Evolutionary conservation across 1,139 yeast genomes (phyloP), one percentile per base, ranked within the genome.

Genomic region (Zygoascus meyerae): DNA sequence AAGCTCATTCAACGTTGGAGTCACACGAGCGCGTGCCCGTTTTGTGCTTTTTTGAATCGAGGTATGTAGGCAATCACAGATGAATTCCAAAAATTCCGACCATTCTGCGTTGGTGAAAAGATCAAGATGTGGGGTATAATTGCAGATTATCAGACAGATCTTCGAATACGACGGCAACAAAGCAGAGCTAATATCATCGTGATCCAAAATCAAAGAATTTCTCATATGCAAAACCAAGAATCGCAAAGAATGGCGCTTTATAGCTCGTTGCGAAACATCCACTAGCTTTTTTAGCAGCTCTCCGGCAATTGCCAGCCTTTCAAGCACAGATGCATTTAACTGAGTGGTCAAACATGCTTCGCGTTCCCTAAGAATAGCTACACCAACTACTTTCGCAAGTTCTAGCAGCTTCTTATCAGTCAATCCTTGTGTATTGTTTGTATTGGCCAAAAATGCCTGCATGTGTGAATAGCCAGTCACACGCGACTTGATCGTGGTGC

Each of bases 61-160:
- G n/a, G 15, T 14, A 17, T 40, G 36, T 7, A 40, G 28, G 11
- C 21, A 16, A 6, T 21, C 37, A 17, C 18, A 32, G 8, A 40
- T 28, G 32, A 40, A 40, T 21, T 31, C 14, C 10, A 46, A 47
- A 8, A 56, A 40, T 18, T 47, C 50, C 1, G 41, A 34, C 62
- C 64, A 60, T n/a, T 55, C 58, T 1, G 36, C 45, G 14, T 46
- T 44, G 4, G 53, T 31, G 32, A 61, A 45, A 31, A 57, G 61
- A 36, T 61, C 62, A 9, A 59, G 41, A 28, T 57, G 57, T 2
- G 57, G 52, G 11, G 53, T 42, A 35, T 52, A 34, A 10, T 44
- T 30, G n/a, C 52, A 49, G 14, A 56, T 34, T 2, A 46, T 16
- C 17, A 50, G 33, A 17, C 51, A 46, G 7, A 49, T 36, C 35